Evolutionary conservation across 176 grass and related monocot species (phyloP).

Genomic region (Musa acuminata): DNA sequence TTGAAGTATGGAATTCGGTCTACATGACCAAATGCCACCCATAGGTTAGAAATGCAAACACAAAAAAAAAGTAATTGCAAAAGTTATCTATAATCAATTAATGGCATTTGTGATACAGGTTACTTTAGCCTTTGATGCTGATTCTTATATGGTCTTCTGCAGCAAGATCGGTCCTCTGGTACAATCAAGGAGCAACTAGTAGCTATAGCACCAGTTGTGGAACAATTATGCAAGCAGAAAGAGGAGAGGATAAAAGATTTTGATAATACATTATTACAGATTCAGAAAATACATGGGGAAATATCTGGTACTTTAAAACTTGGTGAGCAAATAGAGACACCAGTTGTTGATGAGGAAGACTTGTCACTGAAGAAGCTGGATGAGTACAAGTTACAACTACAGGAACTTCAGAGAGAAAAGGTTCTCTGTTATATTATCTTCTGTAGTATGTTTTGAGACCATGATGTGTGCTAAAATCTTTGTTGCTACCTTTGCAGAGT

Average conservation of each 20-base stretch:
- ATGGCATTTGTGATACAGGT: neutral
- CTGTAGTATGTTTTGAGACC: neutral
- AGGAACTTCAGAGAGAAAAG: constrained; percentile 99
- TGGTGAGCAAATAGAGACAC: constrained; percentile 52
- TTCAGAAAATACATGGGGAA: constrained; percentile 83
- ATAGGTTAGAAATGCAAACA: neutral
- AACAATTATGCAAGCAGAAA: constrained; percentile 77
- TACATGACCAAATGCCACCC: neutral
- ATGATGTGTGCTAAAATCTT: neutral
- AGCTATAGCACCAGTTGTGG: constrained; percentile 73
- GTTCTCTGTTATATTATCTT: constrained; percentile 16
- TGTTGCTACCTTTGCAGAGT: constrained; percentile 30
- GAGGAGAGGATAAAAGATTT: constrained; percentile 77
- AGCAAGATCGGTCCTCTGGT: constrained; percentile 87
- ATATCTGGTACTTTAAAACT: constrained; percentile 73
- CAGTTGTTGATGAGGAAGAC: constrained; percentile 73
- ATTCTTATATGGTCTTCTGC: neutral
- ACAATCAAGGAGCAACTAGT: constrained; percentile 94
- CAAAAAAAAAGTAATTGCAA: neutral
- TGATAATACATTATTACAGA: constrained; percentile 63
- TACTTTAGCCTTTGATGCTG: neutral
- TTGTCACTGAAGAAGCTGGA: constrained; percentile 76
- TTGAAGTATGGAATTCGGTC: neutral
- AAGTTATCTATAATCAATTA: neutral
- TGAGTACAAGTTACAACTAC: constrained; percentile 73